Evolutionary conservation across 192 early-diverging fungal species (phyloP), one percentile per base, ranked within the genome.

Genomic region (Backusella tarrabulga): DNA sequence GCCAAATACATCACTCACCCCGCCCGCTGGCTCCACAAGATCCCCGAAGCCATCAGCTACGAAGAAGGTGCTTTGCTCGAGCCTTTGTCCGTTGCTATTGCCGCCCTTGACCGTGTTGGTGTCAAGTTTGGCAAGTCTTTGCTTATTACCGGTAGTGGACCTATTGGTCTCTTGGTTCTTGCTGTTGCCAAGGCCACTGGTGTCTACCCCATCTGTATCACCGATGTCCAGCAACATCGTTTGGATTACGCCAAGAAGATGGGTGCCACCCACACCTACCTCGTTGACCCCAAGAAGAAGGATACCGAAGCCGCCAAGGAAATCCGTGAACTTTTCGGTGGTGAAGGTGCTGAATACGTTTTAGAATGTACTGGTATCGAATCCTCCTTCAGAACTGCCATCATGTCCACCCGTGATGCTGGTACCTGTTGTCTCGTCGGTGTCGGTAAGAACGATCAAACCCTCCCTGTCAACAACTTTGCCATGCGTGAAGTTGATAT

Each of bases 41-140:
- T 79, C 1, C 77, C 77, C 34, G 77, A 79, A 6, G 70, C 12
- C 15, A 50, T 79, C 8, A 74, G 38, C 19, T 71, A 79, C 6
- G 83, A 84, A 29, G 81, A 76, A 72, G 83, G 76, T 29, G 83
- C 83, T 34, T 54, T 84, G 7, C 74, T 79, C 26, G 83, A 84
- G 56, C 83, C 83, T 6, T 41, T 84, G 6, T 81, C 83, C 5
- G 79, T 84, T 15, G 78, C 77, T 8, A 68, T 84, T 73, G 69
- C 77, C 17, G 81, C 80, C 17, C 71, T 77, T 73, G 74, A 79
- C 26, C 77, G 74, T 19, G 83, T 69, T 23, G 73, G 74, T 40
- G 70, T 72, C n/a, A 69, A 56, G 23, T 75, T 73, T 26, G 80
- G 80, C 9, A 70, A 76, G 42, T 79, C 80, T 26, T 66, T 84